Conservation (phyloP, 306 rosid genomes). For the Hippophae gyantsensis region DNA sequence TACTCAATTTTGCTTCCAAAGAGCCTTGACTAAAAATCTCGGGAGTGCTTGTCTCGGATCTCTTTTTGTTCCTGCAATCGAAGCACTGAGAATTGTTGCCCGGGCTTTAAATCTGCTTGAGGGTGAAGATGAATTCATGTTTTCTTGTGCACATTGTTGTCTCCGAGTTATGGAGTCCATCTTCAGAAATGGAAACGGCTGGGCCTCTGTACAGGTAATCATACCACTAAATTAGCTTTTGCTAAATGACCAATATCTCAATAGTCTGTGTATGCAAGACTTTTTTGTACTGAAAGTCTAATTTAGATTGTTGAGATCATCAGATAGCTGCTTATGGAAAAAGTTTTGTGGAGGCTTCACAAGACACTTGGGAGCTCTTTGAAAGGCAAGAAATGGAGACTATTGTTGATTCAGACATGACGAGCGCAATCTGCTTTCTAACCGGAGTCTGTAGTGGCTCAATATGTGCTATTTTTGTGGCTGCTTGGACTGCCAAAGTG, state of each 20-base stretch:
- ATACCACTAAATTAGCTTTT: not conserved
- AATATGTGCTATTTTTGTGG: constrained; percentile 68
- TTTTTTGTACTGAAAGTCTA: not conserved
- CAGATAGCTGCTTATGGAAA: constrained; percentile 88
- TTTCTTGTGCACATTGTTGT: constrained; percentile 95
- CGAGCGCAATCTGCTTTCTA: constrained; percentile 83
- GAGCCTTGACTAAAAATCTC: constrained; percentile 73
- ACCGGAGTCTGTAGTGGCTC: constrained; percentile 94
- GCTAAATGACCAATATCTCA: not conserved
- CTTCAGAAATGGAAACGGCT: constrained; percentile 77
- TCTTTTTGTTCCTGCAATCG: constrained; percentile 74
- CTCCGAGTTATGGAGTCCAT: constrained; percentile 70
- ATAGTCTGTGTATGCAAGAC: no score
- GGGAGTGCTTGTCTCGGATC: constrained; percentile 96
- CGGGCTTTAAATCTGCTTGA: constrained; percentile 80
- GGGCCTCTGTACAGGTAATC: constrained; percentile 94
- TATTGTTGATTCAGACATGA: constrained; percentile 77
- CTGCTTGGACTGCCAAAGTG: constrained; percentile 76
- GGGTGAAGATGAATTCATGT: constrained; percentile 97
- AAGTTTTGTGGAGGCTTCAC: constrained; percentile 75
- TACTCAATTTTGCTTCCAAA: constrained; percentile 63
- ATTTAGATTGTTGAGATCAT: constrained; percentile 7
- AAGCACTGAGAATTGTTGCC: constrained; percentile 66
- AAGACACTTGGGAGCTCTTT: constrained; percentile 79
- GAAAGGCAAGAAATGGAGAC: constrained; percentile 46